Evolutionary conservation across 345 rosid genomes (phyloP).

Genomic region (Eucalyptus viminalis): DNA sequence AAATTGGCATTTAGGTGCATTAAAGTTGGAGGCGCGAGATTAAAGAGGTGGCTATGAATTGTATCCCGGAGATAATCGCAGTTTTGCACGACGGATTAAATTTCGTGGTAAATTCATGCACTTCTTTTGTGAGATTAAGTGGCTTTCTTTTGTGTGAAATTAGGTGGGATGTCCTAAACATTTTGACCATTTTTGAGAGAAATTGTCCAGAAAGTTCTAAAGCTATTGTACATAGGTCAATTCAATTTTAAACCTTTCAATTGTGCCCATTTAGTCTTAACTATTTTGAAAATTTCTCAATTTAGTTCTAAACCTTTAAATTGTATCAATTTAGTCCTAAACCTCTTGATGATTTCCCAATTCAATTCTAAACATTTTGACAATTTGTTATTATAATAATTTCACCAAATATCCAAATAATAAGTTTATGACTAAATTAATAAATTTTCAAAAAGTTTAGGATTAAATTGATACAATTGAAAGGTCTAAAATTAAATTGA

Average conservation of each 20-base stretch:
- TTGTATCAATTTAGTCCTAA: no score
- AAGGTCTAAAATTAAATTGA: fast-evolving
- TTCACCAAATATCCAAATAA: no score
- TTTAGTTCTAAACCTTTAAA: no score
- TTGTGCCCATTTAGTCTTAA: no score
- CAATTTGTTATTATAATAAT: no score
- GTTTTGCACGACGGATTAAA: neutral
- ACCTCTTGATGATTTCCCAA: no score
- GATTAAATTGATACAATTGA: no score
- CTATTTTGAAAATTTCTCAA: no score
- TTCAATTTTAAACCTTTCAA: no score
- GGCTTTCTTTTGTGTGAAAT: neutral
- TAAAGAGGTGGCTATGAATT: neutral
- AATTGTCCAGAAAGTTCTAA: no score
- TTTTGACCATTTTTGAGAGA: neutral
- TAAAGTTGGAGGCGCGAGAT: neutral
- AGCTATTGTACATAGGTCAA: fast-evolving
- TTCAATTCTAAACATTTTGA: no score
- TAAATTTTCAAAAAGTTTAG: no score
- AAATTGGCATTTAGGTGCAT: neutral
- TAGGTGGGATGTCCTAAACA: neutral
- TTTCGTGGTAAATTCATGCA: neutral
- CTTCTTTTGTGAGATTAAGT: neutral
- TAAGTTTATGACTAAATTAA: neutral
- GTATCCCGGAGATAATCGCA: neutral